These are phyloP conservation scores for Candida pseudofarinosa DNA, from an alignment of 805 yeast genomes.

Conservation along the genomic window DNA sequence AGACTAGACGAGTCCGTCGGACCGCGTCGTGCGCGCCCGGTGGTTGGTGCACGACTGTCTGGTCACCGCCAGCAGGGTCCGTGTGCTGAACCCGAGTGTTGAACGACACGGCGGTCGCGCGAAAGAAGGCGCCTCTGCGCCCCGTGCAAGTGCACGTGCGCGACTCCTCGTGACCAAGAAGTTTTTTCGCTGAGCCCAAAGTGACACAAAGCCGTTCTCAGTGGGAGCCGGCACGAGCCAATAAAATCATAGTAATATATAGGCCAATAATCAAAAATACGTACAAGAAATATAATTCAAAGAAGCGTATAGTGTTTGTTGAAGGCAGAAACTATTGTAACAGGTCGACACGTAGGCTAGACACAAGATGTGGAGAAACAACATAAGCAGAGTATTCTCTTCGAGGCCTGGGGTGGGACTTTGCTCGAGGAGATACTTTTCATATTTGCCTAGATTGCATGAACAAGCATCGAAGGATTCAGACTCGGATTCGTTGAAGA, in stretches of 20 bases:
- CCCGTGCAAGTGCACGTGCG: too few relatives aligned
- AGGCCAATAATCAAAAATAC: constrained; percentile 1
- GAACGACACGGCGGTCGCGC: too few relatives aligned
- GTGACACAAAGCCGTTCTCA: background rate
- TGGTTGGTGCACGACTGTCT: too few relatives aligned
- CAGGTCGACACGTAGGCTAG: background rate
- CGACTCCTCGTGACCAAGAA: too few relatives aligned
- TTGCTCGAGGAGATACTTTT: constrained; percentile 9
- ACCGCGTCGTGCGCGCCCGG: too few relatives aligned
- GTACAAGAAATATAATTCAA: background rate
- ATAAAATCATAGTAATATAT: constrained; percentile 3
- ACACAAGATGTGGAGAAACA: constrained; percentile 23
- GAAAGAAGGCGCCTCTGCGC: too few relatives aligned
- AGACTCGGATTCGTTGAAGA: constrained; percentile 30
- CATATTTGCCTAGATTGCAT: constrained; percentile 15
- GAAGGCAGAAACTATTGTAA: background rate
- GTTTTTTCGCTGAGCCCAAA: too few relatives aligned
- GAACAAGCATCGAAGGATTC: constrained; percentile 22
- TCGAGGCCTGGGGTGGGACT: constrained; percentile 1
- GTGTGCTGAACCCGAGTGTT: too few relatives aligned
- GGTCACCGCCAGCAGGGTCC: too few relatives aligned
- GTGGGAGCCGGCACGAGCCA: background rate
- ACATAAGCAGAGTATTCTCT: constrained; percentile 9
- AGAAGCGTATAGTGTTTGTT: background rate
- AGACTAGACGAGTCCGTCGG: too few relatives aligned